phyloP scores from a whole-genome alignment of 2,329 filamentous ascomycete species.

The Paraphaeosphaeria sporulosa region DNA sequence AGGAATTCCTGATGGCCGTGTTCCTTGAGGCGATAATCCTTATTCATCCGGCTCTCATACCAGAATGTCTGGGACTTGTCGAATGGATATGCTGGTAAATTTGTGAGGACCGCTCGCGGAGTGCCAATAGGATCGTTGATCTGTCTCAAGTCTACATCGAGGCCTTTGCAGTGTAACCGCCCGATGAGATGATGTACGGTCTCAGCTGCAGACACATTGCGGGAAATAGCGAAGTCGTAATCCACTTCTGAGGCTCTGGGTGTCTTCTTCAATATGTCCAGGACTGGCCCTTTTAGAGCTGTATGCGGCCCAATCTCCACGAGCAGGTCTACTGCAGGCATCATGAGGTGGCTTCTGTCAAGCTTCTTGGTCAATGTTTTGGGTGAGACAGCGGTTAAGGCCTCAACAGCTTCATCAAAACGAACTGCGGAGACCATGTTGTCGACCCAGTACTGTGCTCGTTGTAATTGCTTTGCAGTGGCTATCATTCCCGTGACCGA shows the following conservation, averaged over 20 bases:
- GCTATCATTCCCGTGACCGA: conserved; percentile 17
- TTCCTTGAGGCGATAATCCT: not conserved
- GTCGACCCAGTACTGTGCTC: conserved; percentile 42
- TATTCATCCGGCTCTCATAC: not conserved
- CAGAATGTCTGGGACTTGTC: not conserved
- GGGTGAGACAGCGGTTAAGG: not conserved
- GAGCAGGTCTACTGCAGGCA: not conserved
- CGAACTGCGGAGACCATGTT: conserved; percentile 49
- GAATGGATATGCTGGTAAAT: not conserved
- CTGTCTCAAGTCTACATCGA: not conserved
- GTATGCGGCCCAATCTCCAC: conserved; percentile 4
- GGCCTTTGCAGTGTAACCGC: not conserved
- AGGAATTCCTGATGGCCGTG: conserved; percentile 4
- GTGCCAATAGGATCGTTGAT: not conserved
- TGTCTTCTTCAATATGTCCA: not conserved
- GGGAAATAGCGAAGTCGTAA: not conserved
- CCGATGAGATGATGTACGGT: not conserved
- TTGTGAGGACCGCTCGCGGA: not conserved
- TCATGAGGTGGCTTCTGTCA: not conserved
- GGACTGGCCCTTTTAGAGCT: not conserved
- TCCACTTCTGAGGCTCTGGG: not conserved
- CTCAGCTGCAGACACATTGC: not conserved
- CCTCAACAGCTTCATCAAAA: conserved; percentile 29
- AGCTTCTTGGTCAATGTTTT: not conserved
- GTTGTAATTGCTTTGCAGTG: not conserved